phyloP scores from a whole-genome alignment of 495 filamentous ascomycete genomes.

The Penicillium waksmanii region DNA sequence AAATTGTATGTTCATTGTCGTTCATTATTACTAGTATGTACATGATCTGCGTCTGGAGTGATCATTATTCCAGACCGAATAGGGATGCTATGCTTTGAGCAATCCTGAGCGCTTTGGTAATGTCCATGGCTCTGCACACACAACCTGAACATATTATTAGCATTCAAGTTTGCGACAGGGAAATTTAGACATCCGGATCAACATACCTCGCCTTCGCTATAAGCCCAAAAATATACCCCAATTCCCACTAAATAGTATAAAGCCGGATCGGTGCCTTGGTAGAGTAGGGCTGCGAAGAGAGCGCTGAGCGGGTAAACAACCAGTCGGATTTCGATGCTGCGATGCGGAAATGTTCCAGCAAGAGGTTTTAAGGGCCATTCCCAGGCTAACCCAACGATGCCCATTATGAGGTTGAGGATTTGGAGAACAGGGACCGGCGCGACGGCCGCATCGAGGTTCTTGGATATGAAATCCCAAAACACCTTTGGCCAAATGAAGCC shows the following conservation, averaged over 20 bases:
- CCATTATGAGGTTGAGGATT: conserved; percentile 91
- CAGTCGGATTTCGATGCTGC: conserved; percentile 84
- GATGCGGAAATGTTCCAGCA: conserved; percentile 72
- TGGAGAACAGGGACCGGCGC: conserved; percentile 89
- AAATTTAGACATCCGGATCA: not conserved
- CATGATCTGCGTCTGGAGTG: conserved; percentile 21
- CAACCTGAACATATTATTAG: conserved; percentile 42
- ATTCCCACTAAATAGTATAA: conserved; percentile 91
- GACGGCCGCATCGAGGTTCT: conserved; percentile 84
- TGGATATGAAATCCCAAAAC: conserved; percentile 96
- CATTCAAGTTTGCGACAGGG: not conserved
- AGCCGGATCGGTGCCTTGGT: conserved; percentile 90
- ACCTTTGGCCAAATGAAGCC: conserved; percentile 99
- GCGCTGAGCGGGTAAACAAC: conserved; percentile 80
- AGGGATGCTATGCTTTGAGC: conserved; percentile 35
- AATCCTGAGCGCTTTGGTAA: conserved; percentile 42
- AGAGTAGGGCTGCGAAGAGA: conserved; percentile 76
- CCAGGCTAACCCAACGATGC: conserved; percentile 77
- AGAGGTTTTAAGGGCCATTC: conserved; percentile 82
- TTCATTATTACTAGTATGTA: conserved; percentile 24
- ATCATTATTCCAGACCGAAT: conserved; percentile 16
- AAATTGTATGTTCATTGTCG: conserved; percentile 2
- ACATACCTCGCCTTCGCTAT: conserved; percentile 92
- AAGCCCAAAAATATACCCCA: conserved; percentile 93
- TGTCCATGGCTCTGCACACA: conserved; percentile 63